phyloP scores from a whole-genome alignment of 1,139 yeast species.

The Kurtzmaniella natalensis region DNA sequence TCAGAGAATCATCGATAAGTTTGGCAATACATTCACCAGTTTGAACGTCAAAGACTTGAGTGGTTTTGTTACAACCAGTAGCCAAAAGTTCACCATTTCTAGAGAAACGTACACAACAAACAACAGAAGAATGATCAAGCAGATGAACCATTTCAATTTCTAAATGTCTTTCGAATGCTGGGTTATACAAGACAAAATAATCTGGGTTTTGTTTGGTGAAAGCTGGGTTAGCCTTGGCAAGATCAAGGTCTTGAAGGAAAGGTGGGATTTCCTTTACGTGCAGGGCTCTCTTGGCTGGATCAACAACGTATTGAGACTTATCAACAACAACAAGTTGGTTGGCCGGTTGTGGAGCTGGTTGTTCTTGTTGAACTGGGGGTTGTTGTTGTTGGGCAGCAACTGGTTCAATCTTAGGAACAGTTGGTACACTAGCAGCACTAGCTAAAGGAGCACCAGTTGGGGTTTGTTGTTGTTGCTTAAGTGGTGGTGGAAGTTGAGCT shows the following conservation, averaged over 20 bases:
- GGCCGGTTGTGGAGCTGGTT: conserved; percentile 21
- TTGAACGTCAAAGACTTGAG: conserved; percentile 89
- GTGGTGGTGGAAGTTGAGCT: conserved; percentile 12
- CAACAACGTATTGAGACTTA: conserved; percentile 40
- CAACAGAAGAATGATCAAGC: conserved; percentile 88
- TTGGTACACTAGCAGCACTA: too few species aligned
- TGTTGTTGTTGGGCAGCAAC: too few species aligned
- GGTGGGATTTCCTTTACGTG: conserved; percentile 80
- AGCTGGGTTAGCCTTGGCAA: conserved; percentile 70
- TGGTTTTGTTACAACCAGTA: conserved; percentile 94
- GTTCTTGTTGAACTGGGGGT: conserved; percentile 12
- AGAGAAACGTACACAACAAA: conserved; percentile 93
- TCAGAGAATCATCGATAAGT: conserved; percentile 70
- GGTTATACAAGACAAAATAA: conserved; percentile 88
- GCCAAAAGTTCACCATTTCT: conserved; percentile 92
- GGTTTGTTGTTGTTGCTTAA: conserved; percentile 6
- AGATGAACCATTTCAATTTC: conserved; percentile 90
- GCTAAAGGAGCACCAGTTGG: conserved; percentile 8
- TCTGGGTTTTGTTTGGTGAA: conserved; percentile 82
- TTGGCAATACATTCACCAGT: conserved; percentile 89
- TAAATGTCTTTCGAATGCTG: conserved; percentile 61
- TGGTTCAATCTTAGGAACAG: conserved; percentile 11
- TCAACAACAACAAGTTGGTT: conserved; percentile 38
- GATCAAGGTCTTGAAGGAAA: conserved; percentile 77
- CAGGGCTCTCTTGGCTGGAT: conserved; percentile 39